Base-by-base conservation (phyloP, 1,139 yeast genomes). In the Meyerozyma elateridarum region DNA sequence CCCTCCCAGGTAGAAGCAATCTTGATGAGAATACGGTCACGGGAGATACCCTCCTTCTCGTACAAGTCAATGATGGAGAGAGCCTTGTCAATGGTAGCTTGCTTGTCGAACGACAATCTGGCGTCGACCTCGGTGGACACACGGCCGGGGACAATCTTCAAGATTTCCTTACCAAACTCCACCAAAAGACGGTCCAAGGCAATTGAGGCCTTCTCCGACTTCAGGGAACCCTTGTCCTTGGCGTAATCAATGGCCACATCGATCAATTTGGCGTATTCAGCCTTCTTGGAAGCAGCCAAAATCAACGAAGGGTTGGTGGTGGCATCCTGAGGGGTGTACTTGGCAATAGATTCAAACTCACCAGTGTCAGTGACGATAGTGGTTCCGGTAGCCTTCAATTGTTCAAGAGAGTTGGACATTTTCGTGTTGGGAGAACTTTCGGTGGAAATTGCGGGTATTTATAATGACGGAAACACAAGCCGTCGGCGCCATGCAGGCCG, bases 61-160 rank as follows among this genome's bases (percentile, higher is more conserved):
- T 89, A 89, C 49, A 89, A 75, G 33, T 73, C 79, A 56, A 89
- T 89, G 70, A 89, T 76, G 59, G 85, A 80, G 44, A 85, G 65
- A 41, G 98, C 97, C 77, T 91, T 89, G 66, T 79, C 74, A 61
- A 91, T 73, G 54, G 96, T 88, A 50, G 85, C 97, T 44, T 88
- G 83, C 64, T 82, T 91, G 76, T 89, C 85, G 59, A 88, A 91
- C 27, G 97, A 89, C 55, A 91, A 78, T 68, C 96, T 85, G 42
- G 98, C 98, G 56, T 91, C 98, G 41, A 91, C 98, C 72, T 91
- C 99, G 45, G 98, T 93, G 38, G 96, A 88, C 42, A 91, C 99
- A 72, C 98, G 84, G 56, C 99, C 99, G 49, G 99, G 99, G 39
- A 91, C 97, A 59, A 91, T 88, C 58, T 78, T 75, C 59, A 91